Evolutionary conservation across 177 flowering plant genomes (phyloP).

Genomic region (Telopea speciosissima): DNA sequence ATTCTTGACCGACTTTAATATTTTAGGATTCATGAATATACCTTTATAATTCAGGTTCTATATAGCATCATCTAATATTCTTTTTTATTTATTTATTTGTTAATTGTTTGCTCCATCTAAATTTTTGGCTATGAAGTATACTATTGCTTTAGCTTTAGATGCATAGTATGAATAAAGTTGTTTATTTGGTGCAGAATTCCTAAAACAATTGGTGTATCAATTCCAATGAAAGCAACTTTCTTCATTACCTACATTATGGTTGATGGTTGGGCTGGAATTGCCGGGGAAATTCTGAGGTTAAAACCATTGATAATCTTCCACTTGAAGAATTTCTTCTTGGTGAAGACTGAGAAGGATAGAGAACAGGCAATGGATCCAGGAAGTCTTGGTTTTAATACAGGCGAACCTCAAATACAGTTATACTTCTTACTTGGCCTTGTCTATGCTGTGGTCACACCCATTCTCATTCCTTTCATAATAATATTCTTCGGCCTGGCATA

Average conservation of each 20-base stretch:
- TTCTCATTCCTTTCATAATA: slow-evolving; percentile 68
- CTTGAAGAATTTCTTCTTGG: slow-evolving; percentile 59
- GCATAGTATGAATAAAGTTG: background rate
- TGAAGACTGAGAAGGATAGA: slow-evolving; percentile 75
- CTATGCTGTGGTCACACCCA: slow-evolving; percentile 65
- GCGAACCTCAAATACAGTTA: slow-evolving; percentile 74
- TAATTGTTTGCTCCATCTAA: too few species aligned
- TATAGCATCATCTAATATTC: too few species aligned
- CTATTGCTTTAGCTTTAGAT: background rate
- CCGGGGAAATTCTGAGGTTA: slow-evolving; percentile 65
- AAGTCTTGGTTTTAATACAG: slow-evolving; percentile 56
- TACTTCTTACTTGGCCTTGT: slow-evolving; percentile 85
- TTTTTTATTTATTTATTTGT: too few species aligned
- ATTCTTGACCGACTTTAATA: too few species aligned
- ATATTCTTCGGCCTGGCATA: slow-evolving; percentile 67
- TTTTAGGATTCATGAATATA: too few species aligned
- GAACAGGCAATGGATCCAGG: slow-evolving; percentile 85
- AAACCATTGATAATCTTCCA: slow-evolving; percentile 62
- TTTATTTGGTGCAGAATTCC: slow-evolving; percentile 49
- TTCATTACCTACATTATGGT: slow-evolving; percentile 82
- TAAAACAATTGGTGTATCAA: slow-evolving; percentile 63
- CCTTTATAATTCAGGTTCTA: too few species aligned
- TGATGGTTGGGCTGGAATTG: slow-evolving; percentile 89
- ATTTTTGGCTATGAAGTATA: background rate
- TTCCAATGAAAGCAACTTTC: slow-evolving; percentile 89